Conservation (phyloP, 257 asterid genomes). For the Primulina huaijiensis region DNA sequence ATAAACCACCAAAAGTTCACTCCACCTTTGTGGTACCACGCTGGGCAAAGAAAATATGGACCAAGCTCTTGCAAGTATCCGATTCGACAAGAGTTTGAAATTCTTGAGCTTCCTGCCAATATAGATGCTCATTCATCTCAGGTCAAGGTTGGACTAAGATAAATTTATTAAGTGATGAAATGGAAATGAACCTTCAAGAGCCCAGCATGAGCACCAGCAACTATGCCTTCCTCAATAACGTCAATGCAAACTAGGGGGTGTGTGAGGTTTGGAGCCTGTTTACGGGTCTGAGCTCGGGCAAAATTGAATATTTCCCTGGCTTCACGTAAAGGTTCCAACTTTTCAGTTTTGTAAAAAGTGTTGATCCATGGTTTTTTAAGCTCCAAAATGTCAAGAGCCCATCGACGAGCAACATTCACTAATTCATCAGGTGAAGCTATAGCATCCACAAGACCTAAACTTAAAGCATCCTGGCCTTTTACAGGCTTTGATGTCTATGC, state of each 20-base stretch:
- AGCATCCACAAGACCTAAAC: slow-evolving; percentile 91
- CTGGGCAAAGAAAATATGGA: slow-evolving; percentile 91
- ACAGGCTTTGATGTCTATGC: slow-evolving; percentile 78
- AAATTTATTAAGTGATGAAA: slow-evolving; percentile 13
- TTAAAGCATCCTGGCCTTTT: slow-evolving; percentile 85
- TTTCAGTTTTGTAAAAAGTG: slow-evolving; percentile 76
- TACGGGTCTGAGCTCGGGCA: slow-evolving; percentile 85
- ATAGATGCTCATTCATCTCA: slow-evolving; percentile 8
- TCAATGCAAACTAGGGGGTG: slow-evolving; percentile 92
- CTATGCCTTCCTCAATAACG: slow-evolving; percentile 85
- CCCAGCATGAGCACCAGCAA: slow-evolving; percentile 84
- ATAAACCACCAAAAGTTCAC: neutral
- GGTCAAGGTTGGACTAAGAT: slow-evolving; percentile 5
- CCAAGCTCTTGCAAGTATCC: slow-evolving; percentile 88
- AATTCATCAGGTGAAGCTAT: slow-evolving; percentile 65
- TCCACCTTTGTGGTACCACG: slow-evolving; percentile 90
- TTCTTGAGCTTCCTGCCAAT: slow-evolving; percentile 82
- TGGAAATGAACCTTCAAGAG: slow-evolving; percentile 65
- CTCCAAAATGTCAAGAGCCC: slow-evolving; percentile 88
- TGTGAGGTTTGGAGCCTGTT: slow-evolving; percentile 77
- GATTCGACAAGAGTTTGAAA: slow-evolving; percentile 69
- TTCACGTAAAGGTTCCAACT: slow-evolving; percentile 78
- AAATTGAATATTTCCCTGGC: slow-evolving; percentile 84
- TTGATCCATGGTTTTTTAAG: slow-evolving; percentile 71
- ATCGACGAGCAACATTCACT: slow-evolving; percentile 64